These are phyloP conservation scores for Clonostachys sp. DNA, from an alignment of 2,329 filamentous ascomycete species.

Conservation along the genomic window DNA sequence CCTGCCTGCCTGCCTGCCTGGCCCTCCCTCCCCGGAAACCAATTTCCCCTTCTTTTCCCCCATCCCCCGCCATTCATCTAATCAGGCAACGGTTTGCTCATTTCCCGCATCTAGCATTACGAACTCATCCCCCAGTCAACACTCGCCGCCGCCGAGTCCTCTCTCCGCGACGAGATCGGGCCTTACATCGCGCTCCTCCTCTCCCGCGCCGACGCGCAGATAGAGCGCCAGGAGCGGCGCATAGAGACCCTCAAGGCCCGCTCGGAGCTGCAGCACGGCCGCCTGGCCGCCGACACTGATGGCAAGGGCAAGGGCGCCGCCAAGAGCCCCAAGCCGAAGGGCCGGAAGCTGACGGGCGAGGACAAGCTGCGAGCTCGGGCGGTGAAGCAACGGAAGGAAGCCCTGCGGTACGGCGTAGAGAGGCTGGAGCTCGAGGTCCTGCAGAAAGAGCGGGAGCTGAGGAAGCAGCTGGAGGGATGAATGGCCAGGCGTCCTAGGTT, in stretches of 20 bases:
- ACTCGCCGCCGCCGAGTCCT: constrained; percentile 75
- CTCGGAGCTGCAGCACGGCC: constrained; percentile 76
- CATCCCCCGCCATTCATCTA: not conserved
- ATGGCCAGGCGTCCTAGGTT: not conserved
- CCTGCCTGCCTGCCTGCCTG: not conserved
- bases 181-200: constrained; percentile 79
- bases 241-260: constrained; percentile 81
- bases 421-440: constrained; percentile 80
- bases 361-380: constrained; percentile 51
- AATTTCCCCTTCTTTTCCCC: not conserved
- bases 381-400: constrained; percentile 76
- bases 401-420: constrained; percentile 81
- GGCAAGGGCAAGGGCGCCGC: constrained; percentile 2
- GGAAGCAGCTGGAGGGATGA: constrained; percentile 39
- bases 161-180: constrained; percentile 83
- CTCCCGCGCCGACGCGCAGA: constrained; percentile 74
- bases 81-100: not conserved
- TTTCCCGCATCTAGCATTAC: constrained; percentile 61
- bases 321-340: constrained; percentile 9
- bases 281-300: constrained; percentile 30
- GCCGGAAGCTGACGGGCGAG: constrained; percentile 43
- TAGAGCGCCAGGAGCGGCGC: constrained; percentile 77
- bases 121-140: constrained; percentile 85
- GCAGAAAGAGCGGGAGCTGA: constrained; percentile 62
- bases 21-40: not conserved